phyloP scores from a whole-genome alignment of 108 stramenopile species.

The Mediolabrus comicus region DNA sequence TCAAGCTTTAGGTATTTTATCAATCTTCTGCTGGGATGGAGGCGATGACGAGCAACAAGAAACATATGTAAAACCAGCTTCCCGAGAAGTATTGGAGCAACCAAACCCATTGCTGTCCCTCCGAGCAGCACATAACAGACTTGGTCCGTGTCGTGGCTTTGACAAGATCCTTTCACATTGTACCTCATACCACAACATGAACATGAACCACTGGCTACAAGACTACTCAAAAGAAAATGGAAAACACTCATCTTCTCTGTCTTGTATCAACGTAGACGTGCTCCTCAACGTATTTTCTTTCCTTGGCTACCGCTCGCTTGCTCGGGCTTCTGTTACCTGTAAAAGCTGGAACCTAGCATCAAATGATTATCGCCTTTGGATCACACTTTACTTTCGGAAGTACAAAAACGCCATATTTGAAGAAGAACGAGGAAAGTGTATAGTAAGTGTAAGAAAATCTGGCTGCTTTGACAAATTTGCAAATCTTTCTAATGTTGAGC shows the following conservation, averaged over 20 bases:
- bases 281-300: slow-evolving; percentile 22
- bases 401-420: slow-evolving; percentile 17
- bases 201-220: background rate
- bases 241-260: background rate
- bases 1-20: slow-evolving; percentile 17
- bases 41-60: slow-evolving; percentile 2
- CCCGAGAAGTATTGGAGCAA: background rate
- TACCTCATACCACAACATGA: slow-evolving; percentile 6
- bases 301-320: slow-evolving; percentile 39
- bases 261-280: slow-evolving; percentile 12
- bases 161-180: slow-evolving; percentile 23
- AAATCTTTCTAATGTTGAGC: background rate
- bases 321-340: slow-evolving; percentile 34
- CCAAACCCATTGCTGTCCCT: slow-evolving; percentile 14
- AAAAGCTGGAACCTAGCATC: slow-evolving; percentile 19
- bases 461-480: background rate
- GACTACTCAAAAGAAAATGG: background rate
- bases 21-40: slow-evolving; percentile 26
- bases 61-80: background rate
- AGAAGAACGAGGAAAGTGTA: slow-evolving; percentile 9
- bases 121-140: slow-evolving; percentile 22
- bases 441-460: background rate
- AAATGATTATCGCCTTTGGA: slow-evolving; percentile 15
- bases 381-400: slow-evolving; percentile 32
- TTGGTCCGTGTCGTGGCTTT: slow-evolving; percentile 14